Base-by-base conservation (phyloP, 2,329 filamentous ascomycete genomes). In the Exutisphaerella laricina region DNA sequence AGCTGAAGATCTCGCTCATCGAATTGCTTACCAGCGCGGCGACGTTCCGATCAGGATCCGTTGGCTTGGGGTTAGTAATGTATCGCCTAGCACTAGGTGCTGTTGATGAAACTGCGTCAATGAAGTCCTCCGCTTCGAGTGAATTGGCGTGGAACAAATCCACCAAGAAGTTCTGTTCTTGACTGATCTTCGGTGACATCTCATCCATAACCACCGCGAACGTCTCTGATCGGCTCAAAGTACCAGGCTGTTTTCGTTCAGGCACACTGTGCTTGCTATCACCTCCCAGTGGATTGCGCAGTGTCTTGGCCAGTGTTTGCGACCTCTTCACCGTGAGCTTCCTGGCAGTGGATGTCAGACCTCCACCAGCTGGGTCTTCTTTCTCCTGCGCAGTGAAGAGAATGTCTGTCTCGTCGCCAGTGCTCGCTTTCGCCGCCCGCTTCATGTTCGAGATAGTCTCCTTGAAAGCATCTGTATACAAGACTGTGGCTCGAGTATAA, bases 131-230 rank as follows among this genome's bases (percentile, higher is more conserved):
- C 25, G 80, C 82, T 57, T 88, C 83, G 20, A 90, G 73, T 2
- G 88, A 94, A n/a, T 84, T 86, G 18, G 92, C 80, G 57, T 97
- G 90, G 75, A 97, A 97, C 64, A 96, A 92, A 55, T 94, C 88
- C n/a, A 95, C 82, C 36, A 96, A 74, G 61, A 97, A 98, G 61
- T 96, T 97, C 63, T 98, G 90, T 66, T 98, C 92, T 63, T 90
- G 89, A 55, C 88, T 82, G 45, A 96, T 81, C 43, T 94, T 74
- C 4, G 84, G 86, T 32, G 89, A 70, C 51, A 92, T 78, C 57
- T 96, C 88, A 44, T 92, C 84, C 48, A 96, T 68, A 9, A 87
- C 80, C 26, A 81, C 82, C 0, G 79, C 74, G 64, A 97, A 95
- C 2, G 87, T 80, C 64, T 95, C 88, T 55, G 82, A 90, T 0